These are phyloP conservation scores for Stropharia rugosoannulata DNA, from an alignment of 768 basidiomycete species.

Conservation along the genomic window DNA sequence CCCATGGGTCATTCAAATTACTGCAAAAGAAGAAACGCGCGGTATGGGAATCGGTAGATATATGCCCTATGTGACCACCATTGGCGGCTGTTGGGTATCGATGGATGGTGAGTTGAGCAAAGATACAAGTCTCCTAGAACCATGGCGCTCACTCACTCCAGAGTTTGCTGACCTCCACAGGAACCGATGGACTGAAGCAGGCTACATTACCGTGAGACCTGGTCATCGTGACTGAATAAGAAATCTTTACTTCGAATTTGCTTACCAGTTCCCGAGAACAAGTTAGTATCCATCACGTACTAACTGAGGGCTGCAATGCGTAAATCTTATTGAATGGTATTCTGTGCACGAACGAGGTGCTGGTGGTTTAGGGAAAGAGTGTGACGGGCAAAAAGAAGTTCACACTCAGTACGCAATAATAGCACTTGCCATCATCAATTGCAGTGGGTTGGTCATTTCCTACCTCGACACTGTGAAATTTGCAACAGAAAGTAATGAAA, in stretches of 20 bases:
- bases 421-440: too few species aligned
- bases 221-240: neutral
- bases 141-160: slow-evolving; percentile 27
- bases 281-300: neutral
- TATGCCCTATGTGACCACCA: slow-evolving; percentile 35
- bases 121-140: neutral
- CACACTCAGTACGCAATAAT: too few species aligned
- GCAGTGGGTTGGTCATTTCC: too few species aligned
- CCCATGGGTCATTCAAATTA: slow-evolving; percentile 33
- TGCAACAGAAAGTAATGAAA: neutral
- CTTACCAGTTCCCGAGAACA: slow-evolving; percentile 17
- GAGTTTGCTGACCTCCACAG: slow-evolving; percentile 21
- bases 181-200: slow-evolving; percentile 39
- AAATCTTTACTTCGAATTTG: neutral
- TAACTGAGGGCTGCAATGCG: too few species aligned
- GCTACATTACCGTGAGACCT: slow-evolving; percentile 17
- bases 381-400: too few species aligned
- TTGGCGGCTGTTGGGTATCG: slow-evolving; percentile 24
- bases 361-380: too few species aligned
- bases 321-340: too few species aligned
- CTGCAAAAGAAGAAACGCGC: slow-evolving; percentile 38
- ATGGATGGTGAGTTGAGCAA: neutral
- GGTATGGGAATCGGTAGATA: slow-evolving; percentile 29
- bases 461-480: too few species aligned
- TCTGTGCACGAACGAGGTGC: too few species aligned